Conservation (phyloP, 2,329 filamentous ascomycete species). For the Colletotrichum noveboracense region DNA sequence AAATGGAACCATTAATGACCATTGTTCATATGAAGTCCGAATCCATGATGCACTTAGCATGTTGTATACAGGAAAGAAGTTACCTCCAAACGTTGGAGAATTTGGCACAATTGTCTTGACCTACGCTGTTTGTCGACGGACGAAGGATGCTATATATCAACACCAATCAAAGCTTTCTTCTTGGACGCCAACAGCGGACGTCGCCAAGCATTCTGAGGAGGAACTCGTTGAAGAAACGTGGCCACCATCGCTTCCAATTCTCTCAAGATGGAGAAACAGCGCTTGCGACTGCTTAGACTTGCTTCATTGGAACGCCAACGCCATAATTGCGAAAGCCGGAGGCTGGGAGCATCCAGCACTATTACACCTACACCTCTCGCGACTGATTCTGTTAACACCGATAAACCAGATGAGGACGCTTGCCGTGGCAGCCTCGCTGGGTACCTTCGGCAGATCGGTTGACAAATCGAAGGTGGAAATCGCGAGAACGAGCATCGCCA, state of each 20-base stretch:
- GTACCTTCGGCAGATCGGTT: neutral
- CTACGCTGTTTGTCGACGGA: conserved; percentile 37
- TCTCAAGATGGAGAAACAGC: conserved; percentile 44
- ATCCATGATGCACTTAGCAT: neutral
- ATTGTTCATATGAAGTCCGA: neutral
- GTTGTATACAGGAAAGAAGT: neutral
- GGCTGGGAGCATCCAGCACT: conserved; percentile 61
- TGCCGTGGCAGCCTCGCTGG: conserved; percentile 16
- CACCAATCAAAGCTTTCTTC: conserved; percentile 31
- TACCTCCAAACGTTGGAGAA: neutral
- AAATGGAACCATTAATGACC: neutral
- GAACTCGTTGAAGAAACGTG: conserved; percentile 5
- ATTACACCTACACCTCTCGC: conserved; percentile 59
- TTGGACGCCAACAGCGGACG: conserved; percentile 25
- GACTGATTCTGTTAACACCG: conserved; percentile 56
- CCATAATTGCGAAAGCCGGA: conserved; percentile 49
- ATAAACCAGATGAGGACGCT: conserved; percentile 49
- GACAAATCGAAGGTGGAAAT: neutral
- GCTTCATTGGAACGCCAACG: conserved; percentile 63
- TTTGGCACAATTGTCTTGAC: conserved; percentile 38
- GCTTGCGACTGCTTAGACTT: conserved; percentile 56
- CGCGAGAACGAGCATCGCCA: neutral
- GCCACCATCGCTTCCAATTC: conserved; percentile 13
- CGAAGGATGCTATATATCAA: conserved; percentile 33
- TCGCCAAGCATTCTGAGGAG: neutral